These are phyloP conservation scores for Ceratocystis alfenasii DNA, from an alignment of 2,329 filamentous ascomycete species.

Conservation along the genomic window DNA sequence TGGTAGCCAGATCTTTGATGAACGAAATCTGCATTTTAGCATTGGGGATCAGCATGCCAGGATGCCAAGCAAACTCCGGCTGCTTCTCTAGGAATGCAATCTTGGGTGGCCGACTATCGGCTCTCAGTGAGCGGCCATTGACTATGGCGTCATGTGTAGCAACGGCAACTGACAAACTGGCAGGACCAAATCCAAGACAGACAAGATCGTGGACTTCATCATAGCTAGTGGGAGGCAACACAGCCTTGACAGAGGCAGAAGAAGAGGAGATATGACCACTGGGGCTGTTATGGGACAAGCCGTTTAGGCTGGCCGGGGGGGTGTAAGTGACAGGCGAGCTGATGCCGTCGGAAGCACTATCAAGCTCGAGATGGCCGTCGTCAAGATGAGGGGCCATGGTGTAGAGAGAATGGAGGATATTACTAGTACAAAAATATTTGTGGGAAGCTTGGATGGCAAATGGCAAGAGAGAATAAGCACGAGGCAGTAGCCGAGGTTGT, in stretches of 20 bases:
- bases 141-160: conserved; percentile 72
- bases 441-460: not conserved
- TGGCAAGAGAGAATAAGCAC: not conserved
- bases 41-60: conserved; percentile 85
- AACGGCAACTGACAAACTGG: conserved; percentile 77
- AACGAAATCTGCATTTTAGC: conserved; percentile 98
- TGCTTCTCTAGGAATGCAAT: conserved; percentile 85
- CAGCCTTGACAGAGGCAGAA: conserved; percentile 23
- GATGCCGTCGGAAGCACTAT: conserved; percentile 13
- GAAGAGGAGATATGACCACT: not conserved
- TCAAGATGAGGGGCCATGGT: conserved; percentile 25
- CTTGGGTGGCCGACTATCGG: conserved; percentile 42
- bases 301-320: conserved; percentile 15
- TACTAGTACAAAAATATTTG: not conserved
- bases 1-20: conserved; percentile 85
- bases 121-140: conserved; percentile 33
- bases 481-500: not conserved
- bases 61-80: conserved; percentile 74
- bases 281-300: not conserved
- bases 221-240: conserved; percentile 40
- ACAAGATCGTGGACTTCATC: conserved; percentile 70
- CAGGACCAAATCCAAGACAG: conserved; percentile 86
- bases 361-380: conserved; percentile 16
- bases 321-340: conserved; percentile 18
- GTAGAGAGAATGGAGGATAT: not conserved